These are phyloP conservation scores for Fusarium chuoi DNA, from an alignment of 2,329 filamentous ascomycete species.

Conservation along the genomic window DNA sequence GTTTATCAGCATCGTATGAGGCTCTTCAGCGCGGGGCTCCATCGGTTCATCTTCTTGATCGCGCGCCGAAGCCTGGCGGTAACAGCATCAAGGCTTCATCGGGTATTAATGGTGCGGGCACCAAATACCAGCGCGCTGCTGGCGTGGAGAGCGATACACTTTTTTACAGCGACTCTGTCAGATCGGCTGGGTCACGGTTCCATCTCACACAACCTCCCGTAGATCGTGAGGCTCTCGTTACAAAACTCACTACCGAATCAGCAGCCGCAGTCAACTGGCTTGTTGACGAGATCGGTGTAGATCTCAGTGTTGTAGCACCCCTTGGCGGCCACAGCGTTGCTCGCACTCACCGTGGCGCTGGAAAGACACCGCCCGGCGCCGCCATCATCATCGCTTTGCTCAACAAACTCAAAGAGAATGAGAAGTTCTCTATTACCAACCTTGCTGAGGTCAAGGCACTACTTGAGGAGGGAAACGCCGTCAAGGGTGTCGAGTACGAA, in stretches of 20 bases:
- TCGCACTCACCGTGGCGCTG: constrained; percentile 60
- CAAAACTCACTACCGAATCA: constrained; percentile 59
- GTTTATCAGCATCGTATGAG: constrained; percentile 67
- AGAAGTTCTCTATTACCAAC: constrained; percentile 63
- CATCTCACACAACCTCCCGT: constrained; percentile 30
- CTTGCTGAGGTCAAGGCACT: constrained; percentile 64
- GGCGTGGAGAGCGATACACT: constrained; percentile 50
- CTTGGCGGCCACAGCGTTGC: constrained; percentile 68
- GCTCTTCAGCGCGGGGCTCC: constrained; percentile 61
- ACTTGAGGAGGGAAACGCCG: constrained; percentile 47
- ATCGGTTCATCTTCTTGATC: constrained; percentile 68
- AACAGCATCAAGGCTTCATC: constrained; percentile 76
- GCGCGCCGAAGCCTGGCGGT: constrained; percentile 67
- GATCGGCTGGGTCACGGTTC: constrained; percentile 63
- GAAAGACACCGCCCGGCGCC: constrained; percentile 66
- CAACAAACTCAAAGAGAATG: constrained; percentile 59
- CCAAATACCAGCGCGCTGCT: constrained; percentile 61
- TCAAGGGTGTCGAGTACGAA: constrained; percentile 64
- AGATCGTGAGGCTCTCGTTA: constrained; percentile 58
- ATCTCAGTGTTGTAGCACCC: constrained; percentile 66
- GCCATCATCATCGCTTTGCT: constrained; percentile 67
- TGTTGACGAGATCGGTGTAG: constrained; percentile 64
- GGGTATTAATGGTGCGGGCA: constrained; percentile 71
- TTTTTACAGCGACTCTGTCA: constrained; percentile 67
- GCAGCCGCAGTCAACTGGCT: constrained; percentile 66